phyloP scores from a whole-genome alignment of 148 eudicot genomes.

The Pharnaceum exiguum region DNA sequence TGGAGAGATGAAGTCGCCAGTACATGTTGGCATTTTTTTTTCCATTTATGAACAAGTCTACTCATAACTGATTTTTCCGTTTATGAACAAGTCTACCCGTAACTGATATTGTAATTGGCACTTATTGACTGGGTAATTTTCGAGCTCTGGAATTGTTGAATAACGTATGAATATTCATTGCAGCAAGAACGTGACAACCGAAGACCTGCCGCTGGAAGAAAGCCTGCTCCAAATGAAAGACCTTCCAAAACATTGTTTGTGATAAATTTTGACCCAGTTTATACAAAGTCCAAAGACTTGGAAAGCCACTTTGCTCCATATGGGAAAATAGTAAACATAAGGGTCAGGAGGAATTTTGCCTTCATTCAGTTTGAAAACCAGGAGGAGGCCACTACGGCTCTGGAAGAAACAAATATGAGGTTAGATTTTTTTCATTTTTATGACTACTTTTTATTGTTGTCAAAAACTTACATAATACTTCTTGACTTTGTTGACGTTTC shows the following conservation, averaged over 20 bases:
- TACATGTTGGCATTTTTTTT: too few species aligned
- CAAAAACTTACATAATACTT: too few species aligned
- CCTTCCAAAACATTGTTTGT: conserved; percentile 87
- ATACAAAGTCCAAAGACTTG: conserved; percentile 66
- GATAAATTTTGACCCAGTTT: conserved; percentile 66
- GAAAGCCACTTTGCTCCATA: conserved; percentile 77
- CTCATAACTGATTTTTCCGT: too few species aligned
- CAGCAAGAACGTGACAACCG: conserved; percentile 83
- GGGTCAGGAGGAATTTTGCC: conserved; percentile 79
- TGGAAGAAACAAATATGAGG: conserved; percentile 80
- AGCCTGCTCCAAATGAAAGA: conserved; percentile 48
- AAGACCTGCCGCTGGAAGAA: conserved; percentile 57
- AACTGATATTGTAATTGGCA: too few species aligned
- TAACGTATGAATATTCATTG: conserved; percentile 10
- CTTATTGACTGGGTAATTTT: not conserved
- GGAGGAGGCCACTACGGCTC: conserved; percentile 82
- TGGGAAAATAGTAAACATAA: conserved; percentile 63
- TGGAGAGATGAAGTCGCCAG: not conserved
- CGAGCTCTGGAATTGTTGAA: not conserved
- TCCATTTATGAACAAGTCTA: too few species aligned
- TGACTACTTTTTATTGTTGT: not conserved
- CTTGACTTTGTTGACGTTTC: too few species aligned
- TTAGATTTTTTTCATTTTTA: conserved; percentile 7
- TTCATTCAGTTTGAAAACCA: conserved; percentile 73
- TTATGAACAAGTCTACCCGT: too few species aligned